Evolutionary conservation across 129 eudicot species (phyloP), one percentile per base, ranked within the genome.

Genomic region (Silybum marianum): DNA sequence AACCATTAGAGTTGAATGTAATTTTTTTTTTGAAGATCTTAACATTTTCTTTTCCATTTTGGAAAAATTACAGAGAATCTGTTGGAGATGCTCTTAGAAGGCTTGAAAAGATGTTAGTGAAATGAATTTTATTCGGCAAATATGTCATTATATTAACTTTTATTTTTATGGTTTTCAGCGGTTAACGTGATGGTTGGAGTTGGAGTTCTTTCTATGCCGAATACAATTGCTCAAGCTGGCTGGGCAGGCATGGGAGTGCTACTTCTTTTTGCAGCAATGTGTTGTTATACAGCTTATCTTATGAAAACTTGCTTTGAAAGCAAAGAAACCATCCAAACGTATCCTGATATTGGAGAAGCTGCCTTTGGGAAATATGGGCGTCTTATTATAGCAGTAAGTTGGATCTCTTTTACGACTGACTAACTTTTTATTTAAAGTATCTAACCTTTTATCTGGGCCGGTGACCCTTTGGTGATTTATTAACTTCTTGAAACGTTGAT

Each of bases 311-410:
- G 98, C 85, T 89, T 94, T 26, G 98, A 94, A 71, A 92, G 93
- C 79, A 87, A 48, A 34, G 88, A 90, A 22, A 92, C 86, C 23
- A 88, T 94, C 28, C 51, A 87, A 60, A 86, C 92, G 8, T 94
- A 86, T 86, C 94, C 96, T 7, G 98, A 92, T 73, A 88, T 92
- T 54, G 98, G 98, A 80, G 97, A 94, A 84, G 98, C 98, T 71
- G 98, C 98, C 62, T 92, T 94, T 88, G 98, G 98, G 72, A 92
- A 83, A 87, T 87, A 86, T n/a, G 98, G 98, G 3, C 97, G 98
- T 39, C 85, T 94, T 82, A 24, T 89, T 18, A 72, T 94, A 76
- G 89, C 97, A 28, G 96, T 94, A 81, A 89, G 97, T 6, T 54
- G 22, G 22, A 54, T 54, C 19, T 48, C 19, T 48, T 48, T 48